Conservation (phyloP, 257 asterid species). For the Plantago major region DNA sequence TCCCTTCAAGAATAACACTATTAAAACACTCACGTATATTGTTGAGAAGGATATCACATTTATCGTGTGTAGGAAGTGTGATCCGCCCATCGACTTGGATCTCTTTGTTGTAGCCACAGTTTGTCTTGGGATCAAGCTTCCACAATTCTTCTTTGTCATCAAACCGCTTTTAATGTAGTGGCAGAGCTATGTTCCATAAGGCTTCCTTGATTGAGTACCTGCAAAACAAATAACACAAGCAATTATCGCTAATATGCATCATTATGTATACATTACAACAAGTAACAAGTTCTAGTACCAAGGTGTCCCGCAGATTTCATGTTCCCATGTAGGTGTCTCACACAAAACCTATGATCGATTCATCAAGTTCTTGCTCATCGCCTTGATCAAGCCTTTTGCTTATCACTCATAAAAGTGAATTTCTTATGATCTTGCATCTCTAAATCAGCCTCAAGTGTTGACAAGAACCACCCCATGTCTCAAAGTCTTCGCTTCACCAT, state of each 20-base stretch:
- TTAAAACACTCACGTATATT: too few species aligned
- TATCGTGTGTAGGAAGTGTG: not conserved
- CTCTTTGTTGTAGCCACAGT: not conserved
- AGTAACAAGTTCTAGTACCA: too few species aligned
- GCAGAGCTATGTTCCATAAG: not conserved
- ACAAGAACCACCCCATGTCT: not conserved
- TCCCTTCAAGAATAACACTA: too few species aligned
- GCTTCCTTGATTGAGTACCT: not conserved
- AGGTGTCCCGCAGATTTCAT: too few species aligned
- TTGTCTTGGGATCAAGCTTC: not conserved
- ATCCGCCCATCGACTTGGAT: not conserved
- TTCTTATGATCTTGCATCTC: not conserved
- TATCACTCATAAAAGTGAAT: not conserved
- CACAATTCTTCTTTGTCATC: not conserved
- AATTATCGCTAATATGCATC: too few species aligned
- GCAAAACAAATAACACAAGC: too few species aligned
- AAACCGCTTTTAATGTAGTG: not conserved
- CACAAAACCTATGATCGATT: not conserved
- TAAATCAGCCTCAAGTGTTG: not conserved
- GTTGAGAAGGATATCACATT: not conserved
- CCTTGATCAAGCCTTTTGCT: not conserved
- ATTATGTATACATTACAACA: too few species aligned
- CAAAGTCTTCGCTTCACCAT: not conserved
- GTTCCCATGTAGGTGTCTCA: too few species aligned
- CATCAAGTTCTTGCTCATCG: not conserved